These are phyloP conservation scores for Phlebopus sp. DNA, from an alignment of 1,284 basidiomycete genomes.

Conservation along the genomic window DNA sequence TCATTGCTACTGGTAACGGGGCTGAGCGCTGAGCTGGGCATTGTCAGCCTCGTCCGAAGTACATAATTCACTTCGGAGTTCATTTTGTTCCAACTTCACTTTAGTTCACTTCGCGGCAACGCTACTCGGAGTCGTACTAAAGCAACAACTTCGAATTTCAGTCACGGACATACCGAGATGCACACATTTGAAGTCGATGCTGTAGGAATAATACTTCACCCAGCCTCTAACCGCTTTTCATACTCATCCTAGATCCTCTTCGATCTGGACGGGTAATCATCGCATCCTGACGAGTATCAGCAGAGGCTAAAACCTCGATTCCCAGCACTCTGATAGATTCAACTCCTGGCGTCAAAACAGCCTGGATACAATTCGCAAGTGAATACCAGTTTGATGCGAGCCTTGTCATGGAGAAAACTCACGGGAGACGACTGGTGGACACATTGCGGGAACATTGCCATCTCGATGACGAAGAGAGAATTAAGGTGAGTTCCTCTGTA, in stretches of 20 bases:
- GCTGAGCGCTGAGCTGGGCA: no score
- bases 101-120: no score
- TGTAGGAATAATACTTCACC: conserved; percentile 14
- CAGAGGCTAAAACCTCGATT: conserved; percentile 9
- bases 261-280: conserved; percentile 65
- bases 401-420: conserved; percentile 53
- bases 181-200: conserved; percentile 21
- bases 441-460: conserved; percentile 68
- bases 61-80: no score
- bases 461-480: conserved; percentile 52
- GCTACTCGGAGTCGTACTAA: no score
- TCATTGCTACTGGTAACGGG: no score
- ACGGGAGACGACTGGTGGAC: conserved; percentile 73
- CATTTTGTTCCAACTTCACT: no score
- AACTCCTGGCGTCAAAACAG: conserved; percentile 62
- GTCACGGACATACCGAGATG: neutral
- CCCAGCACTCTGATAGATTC: conserved; percentile 68
- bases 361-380: conserved; percentile 59
- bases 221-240: conserved; percentile 4
- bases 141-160: no score
- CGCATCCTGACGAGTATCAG: conserved; percentile 2
- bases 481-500: conserved; percentile 43
- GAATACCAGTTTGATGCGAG: conserved; percentile 50
- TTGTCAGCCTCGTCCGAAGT: no score
- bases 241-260: conserved; percentile 50